Base-by-base conservation (phyloP, 352 stramenopile genomes). In the Phytophthora citrophthora region DNA sequence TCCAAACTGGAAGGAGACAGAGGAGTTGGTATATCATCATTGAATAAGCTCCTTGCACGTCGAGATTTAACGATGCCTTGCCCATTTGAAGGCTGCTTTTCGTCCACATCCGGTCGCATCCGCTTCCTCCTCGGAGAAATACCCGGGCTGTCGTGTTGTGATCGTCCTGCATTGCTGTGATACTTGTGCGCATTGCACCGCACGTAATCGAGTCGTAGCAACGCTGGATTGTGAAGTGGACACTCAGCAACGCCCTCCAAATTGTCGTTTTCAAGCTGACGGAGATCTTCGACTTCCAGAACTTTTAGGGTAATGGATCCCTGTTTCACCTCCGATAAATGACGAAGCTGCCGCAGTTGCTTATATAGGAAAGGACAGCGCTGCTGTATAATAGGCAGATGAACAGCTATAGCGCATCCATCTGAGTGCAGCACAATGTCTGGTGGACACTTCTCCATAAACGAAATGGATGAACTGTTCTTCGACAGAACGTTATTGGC, bases 341-440 rank as follows among this genome's bases (percentile, higher is more conserved):
- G 54, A 1, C 59, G 64, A 0, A 77, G 58, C 55, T 70, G 53
- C 3, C 51, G 44, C 12, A 92, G 36, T 20, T 81, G 62, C 11
- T 65, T 64, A 27, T 81, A 75, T 0, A 92, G 46, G 20, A 63
- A 62, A n/a, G 45, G 64, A 59, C 81, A 76, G 44, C 74, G 69
- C 2, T 45, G 34, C 26, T 77, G 59, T 12, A 90, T 29, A 26
- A 82, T 56, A 1, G 40, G 53, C 4, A 68, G 36, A 52, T 89
- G 76, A 7, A 90, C 15, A 13, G 60, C 60, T 36, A 93, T 77
- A 16, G 78, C 74, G 59, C 84, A 93, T 24, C 57, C 61, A 23
- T 81, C 65, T 0, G 80, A 67, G 50, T 90, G 79, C 13, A 93
- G 50, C 34, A 84, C 48, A 7, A 84, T 53, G 55, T 92, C 80